These are phyloP conservation scores for Lasiodiplodia sp. DNA, from an alignment of 2,329 filamentous ascomycete genomes.

Conservation along the genomic window DNA sequence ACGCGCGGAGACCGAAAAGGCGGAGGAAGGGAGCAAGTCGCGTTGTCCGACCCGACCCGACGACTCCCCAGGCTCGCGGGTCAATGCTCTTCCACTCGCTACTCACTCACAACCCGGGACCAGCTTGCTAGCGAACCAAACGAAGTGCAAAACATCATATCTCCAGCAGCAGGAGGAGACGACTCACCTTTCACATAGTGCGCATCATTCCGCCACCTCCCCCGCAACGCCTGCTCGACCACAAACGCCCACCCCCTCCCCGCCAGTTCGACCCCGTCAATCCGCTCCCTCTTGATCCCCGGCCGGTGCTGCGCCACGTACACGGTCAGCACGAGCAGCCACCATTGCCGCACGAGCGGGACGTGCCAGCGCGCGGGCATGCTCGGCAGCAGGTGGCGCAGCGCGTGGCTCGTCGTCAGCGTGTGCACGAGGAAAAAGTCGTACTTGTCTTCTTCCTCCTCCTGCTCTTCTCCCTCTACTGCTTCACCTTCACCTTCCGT, in stretches of 20 bases:
- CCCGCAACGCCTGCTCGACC: conserved; percentile 72
- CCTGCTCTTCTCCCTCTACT: conserved; percentile 34
- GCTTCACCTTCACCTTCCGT: neutral
- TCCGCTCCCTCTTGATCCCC: conserved; percentile 69
- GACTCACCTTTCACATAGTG: conserved; percentile 79
- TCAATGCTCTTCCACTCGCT: no score
- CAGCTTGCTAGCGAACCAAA: no score
- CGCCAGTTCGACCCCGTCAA: conserved; percentile 66
- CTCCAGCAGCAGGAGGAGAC: neutral
- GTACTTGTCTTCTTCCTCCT: conserved; percentile 60
- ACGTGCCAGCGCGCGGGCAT: conserved; percentile 79
- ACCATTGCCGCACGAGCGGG: conserved; percentile 83
- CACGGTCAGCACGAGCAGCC: conserved; percentile 78
- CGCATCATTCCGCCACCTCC: conserved; percentile 72
- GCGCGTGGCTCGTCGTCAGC: conserved; percentile 84
- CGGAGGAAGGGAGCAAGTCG: no score
- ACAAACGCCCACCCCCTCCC: conserved; percentile 80
- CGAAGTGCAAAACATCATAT: no score
- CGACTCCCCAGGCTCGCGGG: no score
- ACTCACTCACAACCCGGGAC: no score
- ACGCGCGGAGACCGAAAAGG: no score
- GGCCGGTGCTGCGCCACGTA: conserved; percentile 82
- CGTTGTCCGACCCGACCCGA: no score
- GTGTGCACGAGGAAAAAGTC: conserved; percentile 86
- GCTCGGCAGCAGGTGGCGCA: conserved; percentile 82